Percentiles rank a stretch among this genome's conserved stretches.
These are phyloP conservation scores for Polysphondylium violaceum DNA, from an alignment of 78 protist genomes.

Conservation along the genomic window DNA sequence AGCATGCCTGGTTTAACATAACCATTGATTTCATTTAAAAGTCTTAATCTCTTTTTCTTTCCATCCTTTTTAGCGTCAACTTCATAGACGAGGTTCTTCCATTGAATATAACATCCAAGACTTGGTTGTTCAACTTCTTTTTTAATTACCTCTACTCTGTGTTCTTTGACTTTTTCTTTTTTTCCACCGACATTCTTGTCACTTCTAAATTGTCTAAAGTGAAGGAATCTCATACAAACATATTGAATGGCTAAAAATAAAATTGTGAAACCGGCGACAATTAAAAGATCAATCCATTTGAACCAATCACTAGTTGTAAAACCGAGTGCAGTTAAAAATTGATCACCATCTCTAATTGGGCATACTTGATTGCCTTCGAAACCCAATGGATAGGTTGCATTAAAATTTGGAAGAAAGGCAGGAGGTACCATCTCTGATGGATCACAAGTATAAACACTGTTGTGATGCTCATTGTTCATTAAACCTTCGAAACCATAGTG, in stretches of 20 bases:
- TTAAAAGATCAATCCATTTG: conserved; percentile 35
- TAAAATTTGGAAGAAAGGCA: background rate
- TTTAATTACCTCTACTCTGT: background rate
- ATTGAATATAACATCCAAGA: conserved; percentile 53
- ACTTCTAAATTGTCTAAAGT: conserved; percentile 1
- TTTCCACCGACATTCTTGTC: background rate
- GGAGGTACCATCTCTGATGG: conserved; percentile 48
- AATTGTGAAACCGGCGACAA: background rate
- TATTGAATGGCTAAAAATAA: background rate
- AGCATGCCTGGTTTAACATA: conserved; percentile 82
- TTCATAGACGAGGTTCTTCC: conserved; percentile 28
- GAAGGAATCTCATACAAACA: conserved; percentile 7
- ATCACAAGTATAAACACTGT: conserved; percentile 9
- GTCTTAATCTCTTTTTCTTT: background rate
- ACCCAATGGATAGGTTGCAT: conserved; percentile 23
- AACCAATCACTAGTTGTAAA: background rate
- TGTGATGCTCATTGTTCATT: conserved; percentile 38
- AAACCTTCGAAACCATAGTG: conserved; percentile 76
- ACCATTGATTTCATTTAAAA: conserved; percentile 57
- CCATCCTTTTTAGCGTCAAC: conserved; percentile 29
- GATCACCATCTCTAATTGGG: conserved; percentile 60
- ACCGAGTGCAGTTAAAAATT: background rate
- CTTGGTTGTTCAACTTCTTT: conserved; percentile 10
- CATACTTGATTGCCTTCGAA: conserved; percentile 61
- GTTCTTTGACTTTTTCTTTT: background rate